Evolutionary conservation across 331 rosid genomes (phyloP), one percentile per base, ranked within the genome.

Genomic region (Quercus phellos): DNA sequence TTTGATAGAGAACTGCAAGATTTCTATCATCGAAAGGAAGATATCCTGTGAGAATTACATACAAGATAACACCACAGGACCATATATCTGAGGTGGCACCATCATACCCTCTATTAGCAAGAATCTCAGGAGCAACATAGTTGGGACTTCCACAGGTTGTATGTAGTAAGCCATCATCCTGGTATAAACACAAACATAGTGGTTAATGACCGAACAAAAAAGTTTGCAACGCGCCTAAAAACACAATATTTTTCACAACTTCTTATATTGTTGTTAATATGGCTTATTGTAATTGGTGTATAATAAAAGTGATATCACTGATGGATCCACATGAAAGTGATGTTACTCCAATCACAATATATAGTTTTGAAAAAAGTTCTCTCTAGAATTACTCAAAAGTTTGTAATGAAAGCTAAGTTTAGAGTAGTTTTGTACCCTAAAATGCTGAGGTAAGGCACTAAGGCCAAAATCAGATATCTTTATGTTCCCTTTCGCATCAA

Each of bases 61-160:
- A 92, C 85, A 94, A 87, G 74, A 94, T 88, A 74, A 94, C 97
- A 32, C 99, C 99, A 69, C 97, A 94, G 10, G 99, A 87, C 99
- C 99, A 94, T 66, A 82, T 72, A 79, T 94, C 99, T n/a, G 99
- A 86, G 85, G 94, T 77, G 38, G 93, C 91, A 58, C 99, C 99
- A 4, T 92, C 84, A 56, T 94, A 94, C 17, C 99, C 99, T 75
- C 84, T 87, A 69, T 94, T 91, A 55, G 89, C 88, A 51, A 94
- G 86, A 80, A 94, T 74, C 90, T 94, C 99, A 0, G 99, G 99
- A 27, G 99, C 99, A 56, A 94, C 99, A 78, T 94, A 94, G 79
- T 94, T 92, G 30, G 99, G 98, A 76, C 97, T 94, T 87, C 99
- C 99, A 83, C 99, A 94, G 19, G 98, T 94, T 61, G 99, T 94